Base-by-base conservation (phyloP, 805 yeast genomes). In the Candida takata region DNA sequence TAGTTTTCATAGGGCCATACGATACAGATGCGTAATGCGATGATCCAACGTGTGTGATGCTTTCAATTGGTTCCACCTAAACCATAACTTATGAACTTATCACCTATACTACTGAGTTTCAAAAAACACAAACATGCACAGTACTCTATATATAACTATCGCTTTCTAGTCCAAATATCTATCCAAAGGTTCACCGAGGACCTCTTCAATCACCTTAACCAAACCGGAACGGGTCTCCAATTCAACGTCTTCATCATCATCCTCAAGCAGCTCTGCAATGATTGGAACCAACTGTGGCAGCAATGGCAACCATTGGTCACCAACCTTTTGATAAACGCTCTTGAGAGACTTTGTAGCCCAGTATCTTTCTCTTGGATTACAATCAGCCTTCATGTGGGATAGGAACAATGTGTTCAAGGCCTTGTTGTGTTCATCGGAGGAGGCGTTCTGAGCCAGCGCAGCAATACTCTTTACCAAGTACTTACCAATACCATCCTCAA, bases 231-330 rank as follows among this genome's bases (percentile, higher is more conserved):
- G 79, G 4, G 87, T 96, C 60, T 87, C 97, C 54, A 75, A 57
- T 60, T 92, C 97, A 21, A 92, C 95, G 33, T 73, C 77, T 58
- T 92, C 98, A 44, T 88, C 94, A 41, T 92, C 97, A 55, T 88
- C 97, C 55, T 92, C 99, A 43, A 92, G 69, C 39, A 92, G 64
- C 62, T 92, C 99, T 7, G 97, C 96, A 58, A 92, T 85, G 41
- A 85, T 72, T 24, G 99, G 99, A 43, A 92, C 95, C 48, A 92
- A 71, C 55, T 88, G 96, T 17, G 98, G 98, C 49, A 92, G 69
- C 65, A 84, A 70, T 24, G 81, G 67, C 45, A 92, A 70, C 98
- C 97, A 92, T 57, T 79, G 85, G 51, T 92, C 97, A 37, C 97
- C 97, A 50, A 87, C 81, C 65, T 84, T 84, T 46, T 84, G 83